Evolutionary conservation across 2,329 filamentous ascomycete species (phyloP), one percentile per base, ranked within the genome.

Genomic region (Trichothecium roseum): DNA sequence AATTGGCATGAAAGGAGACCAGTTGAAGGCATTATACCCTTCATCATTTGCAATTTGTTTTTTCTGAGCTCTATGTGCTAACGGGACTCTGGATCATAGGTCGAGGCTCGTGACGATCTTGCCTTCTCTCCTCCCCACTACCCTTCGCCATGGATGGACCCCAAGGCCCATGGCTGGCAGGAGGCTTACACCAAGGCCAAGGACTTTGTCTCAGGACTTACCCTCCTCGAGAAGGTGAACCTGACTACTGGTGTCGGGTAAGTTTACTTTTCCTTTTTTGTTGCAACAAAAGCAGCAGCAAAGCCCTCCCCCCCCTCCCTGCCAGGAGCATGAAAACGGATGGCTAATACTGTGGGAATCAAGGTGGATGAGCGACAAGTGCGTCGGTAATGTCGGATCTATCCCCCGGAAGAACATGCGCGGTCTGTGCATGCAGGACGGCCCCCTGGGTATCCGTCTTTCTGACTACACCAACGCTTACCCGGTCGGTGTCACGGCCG

Each of bases 211-310:
- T 81, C 81, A 8, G 78, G 87, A 53, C 62, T 94, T 59, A 94
- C 86, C 1, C 68, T 94, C 26, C 53, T 78, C 9, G 88, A 95
- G 57, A 95, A 94, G 64, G 86, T 96, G 58, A 96, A 96, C 57
- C 57, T 98, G 44, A 96, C 89, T 3, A 95, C 88, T 1, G 89
- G 89, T 56, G 74, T 82, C 43, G 87, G 87, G 74, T 89, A 62
- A 56, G 77, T 62, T 15, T 17, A 17, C 8, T 7, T 8, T n/a
- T n/a, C 8, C 1, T 38, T 16, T 24, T 8, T 28, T 18, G 27
- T 42, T 26, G 27, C 15, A n/a, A n/a, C n/a, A n/a, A n/a, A n/a
- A n/a, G n/a, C n/a, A n/a, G n/a, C n/a, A n/a, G n/a, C n/a, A n/a
- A n/a, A n/a, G n/a, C n/a, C n/a, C n/a, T n/a, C n/a, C n/a, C n/a